Base-by-base conservation (phyloP, 371 early-diverging fungal genomes). In the Lichtheimia hyalospora region DNA sequence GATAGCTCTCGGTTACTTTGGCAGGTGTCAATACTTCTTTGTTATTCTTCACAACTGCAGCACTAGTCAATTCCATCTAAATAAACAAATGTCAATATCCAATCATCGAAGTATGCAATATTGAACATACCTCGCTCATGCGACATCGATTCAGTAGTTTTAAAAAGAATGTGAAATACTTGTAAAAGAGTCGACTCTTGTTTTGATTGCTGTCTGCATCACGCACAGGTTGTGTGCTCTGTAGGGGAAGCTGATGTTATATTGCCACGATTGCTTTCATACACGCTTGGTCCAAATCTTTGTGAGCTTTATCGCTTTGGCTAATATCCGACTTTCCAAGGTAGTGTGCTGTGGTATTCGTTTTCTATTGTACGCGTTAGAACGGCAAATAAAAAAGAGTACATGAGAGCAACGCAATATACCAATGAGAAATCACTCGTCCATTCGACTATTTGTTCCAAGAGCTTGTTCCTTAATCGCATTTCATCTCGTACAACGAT, bases 121-220 rank as follows among this genome's bases (percentile, higher is more conserved):
- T 18, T 5, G 46, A 16, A 3, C 41, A 27, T 28, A 68, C 77
- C 64, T 88, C 88, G 3, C 75, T 70, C 15, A 88, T 74, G 44
- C 89, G 85, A 70, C 91, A 93, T 57, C 89, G 86, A 65, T 89
- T 90, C 62, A 96, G 69, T 15, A 94, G 75, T 57, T 91, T 90
- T 58, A 94, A 70, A 69, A 95, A 93, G 70, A 93, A 94, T 40
- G 79, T 78, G 66, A 95, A 90, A 73, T 94, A 94, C 43, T 89
- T 87, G 61, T 85, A 86, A 67, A 94, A 96, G 13, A 93, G 70
- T 40, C 86, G 78, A 41, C 83, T 81, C 52, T 93, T 92, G 60
- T 84, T 78, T 56, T 84, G 85, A 18, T 70, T 67, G 14, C 84
- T 68, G 40, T 87, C 88, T 0, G 76, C 71, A 27, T 86, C 88